Base-by-base conservation (phyloP, 345 rosid genomes). In the Rhodamnia argentea region DNA sequence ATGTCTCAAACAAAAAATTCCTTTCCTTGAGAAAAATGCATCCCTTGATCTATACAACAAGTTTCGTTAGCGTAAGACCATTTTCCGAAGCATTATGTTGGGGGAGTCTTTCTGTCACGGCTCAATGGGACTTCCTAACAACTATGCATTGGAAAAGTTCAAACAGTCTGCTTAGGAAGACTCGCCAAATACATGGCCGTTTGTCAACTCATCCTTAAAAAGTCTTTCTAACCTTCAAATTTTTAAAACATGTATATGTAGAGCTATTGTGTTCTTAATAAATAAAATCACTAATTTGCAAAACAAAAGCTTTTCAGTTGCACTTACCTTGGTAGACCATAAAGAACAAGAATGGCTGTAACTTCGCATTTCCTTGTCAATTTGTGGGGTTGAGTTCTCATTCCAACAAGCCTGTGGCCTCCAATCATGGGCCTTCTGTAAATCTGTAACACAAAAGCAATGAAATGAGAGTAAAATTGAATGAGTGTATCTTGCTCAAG, bases 261-360 rank as follows among this genome's bases (percentile, higher is more conserved):
- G 76, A 29, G 76, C 76, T 64, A 64, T 1, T 64, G 24, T 4
- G 76, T 13, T 7, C 76, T 64, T 64, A 18, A 64, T 32, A 64
- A 64, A 64, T 64, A 64, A 8, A 32, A 7, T 32, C 76, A 64
- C 22, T 32, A 64, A 12, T 32, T 8, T 64, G 76, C 6, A 3
- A 64, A 64, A 64, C 76, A 16, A 4, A 40, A 64, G 24, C 76
- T 64, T 64, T 32, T 64, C 23, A 64, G 76, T 32, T 24, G 4
- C 76, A 32, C 40, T 86, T 91, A 94, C 99, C 99, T 93, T 70
- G 99, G 99, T 87, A 97, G 96, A 55, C 99, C 98, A 83, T 96
- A 96, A 78, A 96, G 98, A 83, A 96, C 99, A 54, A 97, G 95
- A 89, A 97, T 97, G 40, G 99, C 99, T 3, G 99, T 96, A 85